These are phyloP conservation scores for Prototheca cutis DNA, from an alignment of 163 green algal genomes.

Conservation along the genomic window DNA sequence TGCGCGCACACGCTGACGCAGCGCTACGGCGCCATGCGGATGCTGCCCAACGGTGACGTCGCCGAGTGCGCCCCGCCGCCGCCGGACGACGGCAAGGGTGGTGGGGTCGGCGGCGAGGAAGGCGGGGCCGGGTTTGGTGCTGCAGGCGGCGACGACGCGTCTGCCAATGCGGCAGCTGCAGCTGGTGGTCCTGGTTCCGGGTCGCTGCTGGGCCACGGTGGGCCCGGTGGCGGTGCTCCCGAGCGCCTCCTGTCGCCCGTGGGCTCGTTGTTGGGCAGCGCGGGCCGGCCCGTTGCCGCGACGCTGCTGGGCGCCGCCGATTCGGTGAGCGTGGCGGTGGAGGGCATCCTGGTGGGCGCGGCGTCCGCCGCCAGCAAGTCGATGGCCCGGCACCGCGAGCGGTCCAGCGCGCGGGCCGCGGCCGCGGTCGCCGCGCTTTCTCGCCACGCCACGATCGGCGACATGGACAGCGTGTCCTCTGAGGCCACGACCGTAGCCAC, in stretches of 20 bases:
- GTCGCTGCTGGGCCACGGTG: not conserved
- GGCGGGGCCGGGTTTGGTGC: too few species aligned
- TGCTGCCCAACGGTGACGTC: constrained; percentile 62
- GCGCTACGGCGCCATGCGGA: constrained; percentile 43
- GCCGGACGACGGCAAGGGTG: not conserved
- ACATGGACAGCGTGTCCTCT: too few species aligned
- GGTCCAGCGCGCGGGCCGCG: not conserved
- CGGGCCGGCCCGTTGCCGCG: not conserved
- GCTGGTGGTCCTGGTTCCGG: not conserved
- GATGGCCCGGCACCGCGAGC: constrained; percentile 8
- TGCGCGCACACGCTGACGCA: constrained; percentile 43
- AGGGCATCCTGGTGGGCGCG: constrained; percentile 1
- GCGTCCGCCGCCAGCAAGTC: not conserved
- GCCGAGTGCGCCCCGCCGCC: constrained; percentile 1
- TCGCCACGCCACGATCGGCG: too few species aligned
- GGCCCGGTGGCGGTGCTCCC: too few species aligned
- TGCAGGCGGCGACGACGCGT: too few species aligned
- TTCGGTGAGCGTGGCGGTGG: constrained; percentile 1
- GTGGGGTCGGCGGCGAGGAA: not conserved
- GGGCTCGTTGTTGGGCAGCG: not conserved
- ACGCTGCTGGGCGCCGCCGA: constrained; percentile 6
- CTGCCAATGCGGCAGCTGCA: too few species aligned
- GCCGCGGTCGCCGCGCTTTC: not conserved
- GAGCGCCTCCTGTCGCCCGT: constrained; percentile 1
- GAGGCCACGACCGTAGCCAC: not conserved